phyloP scores from a whole-genome alignment of 495 filamentous ascomycete genomes.

The Tuber microsphaerosporum region DNA sequence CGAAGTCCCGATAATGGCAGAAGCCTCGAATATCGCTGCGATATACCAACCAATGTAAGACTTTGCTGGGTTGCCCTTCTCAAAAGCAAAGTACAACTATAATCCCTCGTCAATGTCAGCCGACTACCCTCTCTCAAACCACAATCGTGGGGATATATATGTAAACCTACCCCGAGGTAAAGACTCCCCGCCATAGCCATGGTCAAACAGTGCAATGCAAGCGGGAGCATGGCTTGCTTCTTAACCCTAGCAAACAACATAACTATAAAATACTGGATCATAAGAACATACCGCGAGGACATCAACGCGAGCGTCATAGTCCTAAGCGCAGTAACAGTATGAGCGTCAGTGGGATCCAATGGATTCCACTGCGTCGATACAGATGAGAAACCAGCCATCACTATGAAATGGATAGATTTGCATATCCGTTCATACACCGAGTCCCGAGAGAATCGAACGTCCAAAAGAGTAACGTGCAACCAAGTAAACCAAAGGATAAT shows the following conservation, averaged over 20 bases:
- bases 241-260: constrained; percentile 46
- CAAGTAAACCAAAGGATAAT: constrained; percentile 66
- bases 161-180: constrained; percentile 49
- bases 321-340: constrained; percentile 47
- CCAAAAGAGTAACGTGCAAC: constrained; percentile 61
- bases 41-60: constrained; percentile 48
- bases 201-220: constrained; percentile 46
- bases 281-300: constrained; percentile 53
- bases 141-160: not conserved
- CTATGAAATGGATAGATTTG: constrained; percentile 57
- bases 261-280: constrained; percentile 54
- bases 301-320: constrained; percentile 54
- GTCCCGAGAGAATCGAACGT: constrained; percentile 62
- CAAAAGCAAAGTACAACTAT: constrained; percentile 32
- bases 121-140: not conserved
- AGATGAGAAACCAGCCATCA: constrained; percentile 60
- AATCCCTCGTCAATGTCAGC: constrained; percentile 17
- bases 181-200: constrained; percentile 45
- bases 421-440: constrained; percentile 59
- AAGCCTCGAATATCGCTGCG: constrained; percentile 52
- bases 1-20: constrained; percentile 52
- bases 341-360: constrained; percentile 42
- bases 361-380: constrained; percentile 46
- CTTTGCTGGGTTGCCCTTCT: not conserved
- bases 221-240: constrained; percentile 39